Base-by-base conservation (phyloP, 495 filamentous ascomycete species). In the Articulospora tetracladia region DNA sequence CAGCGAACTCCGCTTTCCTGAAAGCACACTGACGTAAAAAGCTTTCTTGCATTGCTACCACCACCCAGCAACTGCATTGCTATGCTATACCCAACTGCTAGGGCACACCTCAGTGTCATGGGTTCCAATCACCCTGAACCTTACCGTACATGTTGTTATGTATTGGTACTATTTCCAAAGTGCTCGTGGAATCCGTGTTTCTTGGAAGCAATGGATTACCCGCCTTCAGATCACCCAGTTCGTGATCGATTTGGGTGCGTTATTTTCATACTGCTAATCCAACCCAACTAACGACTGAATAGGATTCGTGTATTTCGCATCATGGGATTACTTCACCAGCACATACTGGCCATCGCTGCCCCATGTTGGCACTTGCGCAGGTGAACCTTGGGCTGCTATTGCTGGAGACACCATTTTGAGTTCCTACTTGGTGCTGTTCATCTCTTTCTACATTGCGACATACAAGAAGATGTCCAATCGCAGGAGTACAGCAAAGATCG, bases 351-450 rank as follows among this genome's bases (percentile, higher is more conserved):
- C 80, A 8, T 85, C 80, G 75, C 75, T 93, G 57, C 93, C 93
- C 20, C 92, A 87, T 70, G 73, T 76, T 39, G 93, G 93, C 67
- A 76, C 82, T 63, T 97, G 93, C 70, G 91, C 93, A 13, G 93
- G 93, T 67, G 93, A 96, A 79, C 93, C 96, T 76, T 96, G 94
- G 69, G 93, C 93, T 57, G 93, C 93, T 25, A 88, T 97, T 70
- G 83, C 93, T 51, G 93, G 93, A 66, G 91, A 94, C 58, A 90
- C 77, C 55, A 94, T 96, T 70, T 77, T 97, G 63, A 89, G 80
- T 74, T 93, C 88, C 39, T 97, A 97, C 81, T 83, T 97, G 55
- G 79, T 97, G 62, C 88, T 97, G 57, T 97, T 97, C 83, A 95
- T 97, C 78, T 90, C 87, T 46, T 97, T 97, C 87, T 97, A 97